phyloP scores from a whole-genome alignment of 148 eudicot genomes.

The Vaccinium corymbosum region DNA sequence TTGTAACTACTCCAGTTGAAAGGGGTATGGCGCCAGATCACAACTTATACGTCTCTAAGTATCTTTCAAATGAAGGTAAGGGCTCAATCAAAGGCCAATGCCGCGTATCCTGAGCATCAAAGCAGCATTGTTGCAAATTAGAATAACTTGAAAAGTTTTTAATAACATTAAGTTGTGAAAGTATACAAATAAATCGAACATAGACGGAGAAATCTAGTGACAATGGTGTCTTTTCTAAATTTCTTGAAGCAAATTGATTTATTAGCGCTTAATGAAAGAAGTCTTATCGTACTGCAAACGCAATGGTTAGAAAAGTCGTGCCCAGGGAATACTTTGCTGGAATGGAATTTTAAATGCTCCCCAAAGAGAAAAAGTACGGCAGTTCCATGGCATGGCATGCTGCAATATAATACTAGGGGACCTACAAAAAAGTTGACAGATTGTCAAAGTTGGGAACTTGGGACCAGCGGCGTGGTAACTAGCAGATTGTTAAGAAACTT shows the following conservation, averaged over 20 bases:
- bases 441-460: not conserved
- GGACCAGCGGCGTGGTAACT: not conserved
- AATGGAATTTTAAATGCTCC: not conserved
- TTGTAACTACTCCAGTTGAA: too few relatives aligned
- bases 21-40: too few relatives aligned
- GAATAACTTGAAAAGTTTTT: not conserved
- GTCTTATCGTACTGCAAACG: not conserved
- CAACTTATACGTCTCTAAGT: constrained; percentile 24
- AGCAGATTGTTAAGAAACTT: not conserved
- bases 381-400: not conserved
- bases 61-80: constrained; percentile 90
- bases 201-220: not conserved
- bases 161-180: not conserved
- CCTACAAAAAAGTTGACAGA: not conserved
- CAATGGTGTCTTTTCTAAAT: not conserved
- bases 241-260: not conserved
- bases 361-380: not conserved
- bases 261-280: not conserved
- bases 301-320: not conserved
- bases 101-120: constrained; percentile 52
- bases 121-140: not conserved
- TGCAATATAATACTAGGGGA: not conserved
- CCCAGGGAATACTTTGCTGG: not conserved
- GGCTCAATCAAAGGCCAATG: constrained; percentile 87
- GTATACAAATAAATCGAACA: not conserved